Evolutionary conservation across 2,329 filamentous ascomycete genomes (phyloP).

Genomic region (Cytospora mali): DNA sequence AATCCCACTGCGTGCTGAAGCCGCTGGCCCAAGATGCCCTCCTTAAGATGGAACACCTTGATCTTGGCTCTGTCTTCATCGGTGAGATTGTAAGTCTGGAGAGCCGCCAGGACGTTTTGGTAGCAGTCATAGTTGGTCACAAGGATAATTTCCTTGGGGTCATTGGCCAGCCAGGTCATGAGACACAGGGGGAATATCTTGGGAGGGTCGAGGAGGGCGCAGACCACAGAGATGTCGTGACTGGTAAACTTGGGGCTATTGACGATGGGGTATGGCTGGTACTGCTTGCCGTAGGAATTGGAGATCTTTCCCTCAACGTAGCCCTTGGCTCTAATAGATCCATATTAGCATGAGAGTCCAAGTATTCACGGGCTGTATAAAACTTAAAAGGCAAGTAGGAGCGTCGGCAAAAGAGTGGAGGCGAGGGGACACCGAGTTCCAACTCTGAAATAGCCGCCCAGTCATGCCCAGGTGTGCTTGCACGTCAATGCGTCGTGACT

Average conservation of each 20-base stretch:
- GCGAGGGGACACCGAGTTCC: background rate
- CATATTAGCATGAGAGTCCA: background rate
- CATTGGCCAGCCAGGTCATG: conserved; percentile 10
- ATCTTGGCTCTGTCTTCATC: conserved; percentile 6
- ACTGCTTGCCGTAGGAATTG: background rate
- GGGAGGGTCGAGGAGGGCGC: conserved; percentile 7
- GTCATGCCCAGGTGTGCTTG: background rate
- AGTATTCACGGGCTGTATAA: background rate
- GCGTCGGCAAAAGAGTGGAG: too few species aligned
- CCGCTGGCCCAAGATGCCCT: conserved; percentile 10
- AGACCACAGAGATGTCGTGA: conserved; percentile 12
- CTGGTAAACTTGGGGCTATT: conserved; percentile 6
- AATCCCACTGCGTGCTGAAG: conserved; percentile 17
- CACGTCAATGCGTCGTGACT: background rate
- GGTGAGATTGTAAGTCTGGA: conserved; percentile 8
- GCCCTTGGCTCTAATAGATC: background rate
- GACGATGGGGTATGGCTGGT: conserved; percentile 1
- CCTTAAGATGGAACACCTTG: conserved; percentile 9
- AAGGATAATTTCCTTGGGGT: conserved; percentile 8
- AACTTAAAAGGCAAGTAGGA: background rate
- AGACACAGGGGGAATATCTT: conserved; percentile 7
- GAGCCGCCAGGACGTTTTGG: background rate
- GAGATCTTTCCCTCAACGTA: conserved; percentile 1
- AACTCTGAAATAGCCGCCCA: background rate
- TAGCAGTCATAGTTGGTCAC: conserved; percentile 5